Conservation (phyloP, 148 eudicot genomes). For the Simmondsia chinensis region DNA sequence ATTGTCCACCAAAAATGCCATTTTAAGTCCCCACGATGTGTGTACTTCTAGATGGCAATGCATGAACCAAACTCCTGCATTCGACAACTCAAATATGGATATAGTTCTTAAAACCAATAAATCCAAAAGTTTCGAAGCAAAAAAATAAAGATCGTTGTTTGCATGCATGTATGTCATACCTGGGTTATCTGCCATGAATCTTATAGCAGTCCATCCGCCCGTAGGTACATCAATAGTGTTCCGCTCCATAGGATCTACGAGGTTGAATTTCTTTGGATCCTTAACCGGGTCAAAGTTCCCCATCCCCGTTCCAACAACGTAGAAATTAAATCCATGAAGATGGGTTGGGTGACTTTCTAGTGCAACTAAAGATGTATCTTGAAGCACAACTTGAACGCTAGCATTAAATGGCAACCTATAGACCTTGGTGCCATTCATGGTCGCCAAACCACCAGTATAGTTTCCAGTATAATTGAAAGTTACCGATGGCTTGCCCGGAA, state of each 20-base stretch:
- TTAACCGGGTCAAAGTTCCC: conserved; percentile 46
- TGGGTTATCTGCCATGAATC: conserved; percentile 39
- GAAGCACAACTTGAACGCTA: conserved; percentile 58
- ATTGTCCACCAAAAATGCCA: conserved; percentile 66
- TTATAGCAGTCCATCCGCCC: conserved; percentile 35
- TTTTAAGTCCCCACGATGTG: conserved; percentile 75
- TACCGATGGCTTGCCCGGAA: conserved; percentile 40
- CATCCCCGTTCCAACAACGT: conserved; percentile 43
- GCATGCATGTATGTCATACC: conserved; percentile 5
- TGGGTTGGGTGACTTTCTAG: conserved; percentile 74
- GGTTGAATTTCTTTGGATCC: conserved; percentile 49
- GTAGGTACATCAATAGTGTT: conserved; percentile 47
- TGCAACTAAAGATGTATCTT: conserved; percentile 43
- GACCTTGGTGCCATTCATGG: conserved; percentile 50
- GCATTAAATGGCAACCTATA: conserved; percentile 40
- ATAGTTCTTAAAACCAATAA: not conserved
- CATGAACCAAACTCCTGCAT: conserved; percentile 68
- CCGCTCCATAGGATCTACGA: conserved; percentile 69
- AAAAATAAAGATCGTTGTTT: not conserved
- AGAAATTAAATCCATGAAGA: conserved; percentile 66
- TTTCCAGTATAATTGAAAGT: conserved; percentile 54
- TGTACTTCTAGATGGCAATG: conserved; percentile 79
- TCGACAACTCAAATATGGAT: too few species aligned
- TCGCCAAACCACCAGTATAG: conserved; percentile 23
- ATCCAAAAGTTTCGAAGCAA: not conserved